Conservation (phyloP, 164 flowering plant genomes). For the Amborella trichopoda region DNA sequence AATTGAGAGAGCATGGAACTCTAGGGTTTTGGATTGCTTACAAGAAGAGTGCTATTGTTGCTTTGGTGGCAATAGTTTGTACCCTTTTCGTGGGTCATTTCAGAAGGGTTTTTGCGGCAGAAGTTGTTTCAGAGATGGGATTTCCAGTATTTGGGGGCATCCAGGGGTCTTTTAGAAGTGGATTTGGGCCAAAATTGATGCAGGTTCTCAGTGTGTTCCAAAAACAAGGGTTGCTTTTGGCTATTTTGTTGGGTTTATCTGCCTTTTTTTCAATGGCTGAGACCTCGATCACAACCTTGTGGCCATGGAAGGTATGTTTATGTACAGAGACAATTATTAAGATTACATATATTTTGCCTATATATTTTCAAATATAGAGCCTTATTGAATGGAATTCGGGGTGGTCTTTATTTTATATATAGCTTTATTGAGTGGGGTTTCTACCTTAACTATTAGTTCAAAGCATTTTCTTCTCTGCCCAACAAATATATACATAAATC, state of each 20-base stretch:
- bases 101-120: conserved; percentile 46
- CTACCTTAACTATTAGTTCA: too few species aligned
- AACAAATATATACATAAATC: too few species aligned
- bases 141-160: conserved; percentile 39
- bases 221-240: conserved; percentile 82
- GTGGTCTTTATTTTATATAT: background rate
- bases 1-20: too few species aligned
- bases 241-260: conserved; percentile 68
- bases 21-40: too few species aligned
- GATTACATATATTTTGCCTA: too few species aligned
- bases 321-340: too few species aligned
- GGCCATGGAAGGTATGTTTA: conserved; percentile 98
- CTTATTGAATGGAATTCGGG: background rate
- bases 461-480: too few species aligned
- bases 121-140: conserved; percentile 42
- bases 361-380: too few species aligned
- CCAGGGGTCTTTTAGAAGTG: conserved; percentile 27
- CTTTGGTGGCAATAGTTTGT: conserved; percentile 49
- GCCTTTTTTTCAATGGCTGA: conserved; percentile 99
- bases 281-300: conserved; percentile 92
- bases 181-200: conserved; percentile 52
- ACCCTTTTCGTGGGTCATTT: conserved; percentile 47
- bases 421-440: too few species aligned
- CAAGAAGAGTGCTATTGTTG: too few species aligned
- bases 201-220: conserved; percentile 56